Evolutionary conservation across 352 stramenopile genomes (phyloP).

Genomic region (Globisporangium perplexum): DNA sequence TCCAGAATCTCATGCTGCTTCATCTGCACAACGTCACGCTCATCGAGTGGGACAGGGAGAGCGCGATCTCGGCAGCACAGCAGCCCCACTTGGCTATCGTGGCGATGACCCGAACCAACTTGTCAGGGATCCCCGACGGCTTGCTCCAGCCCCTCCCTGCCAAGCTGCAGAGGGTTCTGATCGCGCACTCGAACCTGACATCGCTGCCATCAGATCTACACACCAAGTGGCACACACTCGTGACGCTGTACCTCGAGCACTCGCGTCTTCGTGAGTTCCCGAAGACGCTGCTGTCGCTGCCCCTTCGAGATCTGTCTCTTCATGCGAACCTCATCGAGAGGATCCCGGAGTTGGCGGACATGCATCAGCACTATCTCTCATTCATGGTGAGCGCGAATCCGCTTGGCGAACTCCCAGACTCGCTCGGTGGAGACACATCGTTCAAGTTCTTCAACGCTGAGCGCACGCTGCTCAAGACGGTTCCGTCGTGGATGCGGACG

Average conservation of each 20-base stretch:
- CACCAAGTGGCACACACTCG: slow-evolving; percentile 2
- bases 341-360: neutral
- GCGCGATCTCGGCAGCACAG: neutral
- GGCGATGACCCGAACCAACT: slow-evolving; percentile 2
- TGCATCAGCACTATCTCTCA: slow-evolving; percentile 6
- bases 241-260: slow-evolving; percentile 2
- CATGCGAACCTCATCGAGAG: no score
- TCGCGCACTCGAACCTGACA: slow-evolving; percentile 18
- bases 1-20: slow-evolving; percentile 19
- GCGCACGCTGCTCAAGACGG: neutral
- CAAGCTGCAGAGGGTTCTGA: slow-evolving; percentile 18
- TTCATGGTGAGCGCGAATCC: slow-evolving; percentile 2
- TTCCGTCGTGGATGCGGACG: neutral
- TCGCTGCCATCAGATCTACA: slow-evolving; percentile 4
- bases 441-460: slow-evolving; percentile 1
- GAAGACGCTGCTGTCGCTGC: neutral
- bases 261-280: slow-evolving; percentile 4
- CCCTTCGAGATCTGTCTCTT: no score
- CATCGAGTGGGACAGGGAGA: slow-evolving; percentile 8
- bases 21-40: slow-evolving; percentile 26
- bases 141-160: neutral
- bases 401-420: neutral
- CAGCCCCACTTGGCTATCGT: neutral
- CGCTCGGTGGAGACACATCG: neutral
- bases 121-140: slow-evolving; percentile 1